Evolutionary conservation across 805 yeast species (phyloP), one percentile per base, ranked within the genome.

Genomic region (Metschnikowia santaceciliae): DNA sequence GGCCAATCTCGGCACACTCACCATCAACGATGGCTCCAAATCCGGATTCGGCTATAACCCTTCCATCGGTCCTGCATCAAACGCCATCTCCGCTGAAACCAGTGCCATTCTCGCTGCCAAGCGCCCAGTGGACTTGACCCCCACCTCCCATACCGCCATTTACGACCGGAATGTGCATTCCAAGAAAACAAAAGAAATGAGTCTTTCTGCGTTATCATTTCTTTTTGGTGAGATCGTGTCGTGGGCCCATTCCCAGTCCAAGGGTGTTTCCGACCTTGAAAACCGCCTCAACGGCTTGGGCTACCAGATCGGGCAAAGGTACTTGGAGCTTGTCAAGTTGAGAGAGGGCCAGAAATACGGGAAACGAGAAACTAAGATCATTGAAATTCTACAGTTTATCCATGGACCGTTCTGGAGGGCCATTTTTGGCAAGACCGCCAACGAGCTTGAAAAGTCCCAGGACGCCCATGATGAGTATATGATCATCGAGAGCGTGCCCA

Each of bases 401-500:
- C 87, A 86, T 57, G 78, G 87, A 0, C 75, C 79, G 2, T 76
- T 90, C 15, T 90, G 96, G 96, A 78, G 74, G 52, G 70, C 83
- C 3, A 65, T 88, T 11, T 90, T 90, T 69, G 92, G 90, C 6
- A 79, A 77, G 56, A 70, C 80, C 0, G 87, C 96, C 17, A 90
- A 88, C 61, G 86, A 82, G 33, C 67, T 90, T 48, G 94, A 90
- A 57, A 83, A 83, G 62, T 78, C 84, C 3, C 87, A 86, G 43
- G 87, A 84, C 26, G 79, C 81, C 49, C 82, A 80, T 51, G 84
- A 84, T 56, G 83, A 80, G 62, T 81, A 76, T 58, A 88, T 90
- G 96, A 86, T 90, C 53, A 82, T 82, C 15, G 96, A 90, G 64
- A 81, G 84, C 59, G 65, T 74, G 13, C 96, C 96, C 5, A 59